Conservation (phyloP, 768 basidiomycete species). For the Multifurca ochricompacta region DNA sequence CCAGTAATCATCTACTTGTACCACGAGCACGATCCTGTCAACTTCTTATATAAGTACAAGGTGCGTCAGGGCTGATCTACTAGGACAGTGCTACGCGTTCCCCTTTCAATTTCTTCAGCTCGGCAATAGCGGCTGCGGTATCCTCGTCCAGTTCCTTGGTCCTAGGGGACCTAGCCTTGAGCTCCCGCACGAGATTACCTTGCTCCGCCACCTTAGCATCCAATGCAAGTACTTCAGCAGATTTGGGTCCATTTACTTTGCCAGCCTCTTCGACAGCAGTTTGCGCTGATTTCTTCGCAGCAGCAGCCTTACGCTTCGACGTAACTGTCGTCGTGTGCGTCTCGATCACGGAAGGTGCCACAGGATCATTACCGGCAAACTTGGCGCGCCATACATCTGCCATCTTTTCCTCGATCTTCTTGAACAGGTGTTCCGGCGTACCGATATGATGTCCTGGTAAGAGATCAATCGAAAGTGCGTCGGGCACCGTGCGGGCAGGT, state of each 20-base stretch:
- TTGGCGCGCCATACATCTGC: conserved; percentile 70
- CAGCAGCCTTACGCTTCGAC: conserved; percentile 44
- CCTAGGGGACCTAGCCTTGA: conserved; percentile 61
- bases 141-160: conserved; percentile 53
- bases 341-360: conserved; percentile 31
- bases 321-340: conserved; percentile 42
- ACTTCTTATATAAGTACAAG: background rate
- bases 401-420: conserved; percentile 87
- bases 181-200: conserved; percentile 58
- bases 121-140: conserved; percentile 51
- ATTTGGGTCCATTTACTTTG: conserved; percentile 48
- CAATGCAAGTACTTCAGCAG: conserved; percentile 61
- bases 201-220: conserved; percentile 73
- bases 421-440: conserved; percentile 85
- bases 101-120: conserved; percentile 57
- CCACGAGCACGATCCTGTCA: background rate
- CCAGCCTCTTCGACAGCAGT: conserved; percentile 32
- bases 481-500: conserved; percentile 73
- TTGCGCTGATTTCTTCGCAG: conserved; percentile 39
- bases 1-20: background rate
- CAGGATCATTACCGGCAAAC: conserved; percentile 63
- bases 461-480: conserved; percentile 68
- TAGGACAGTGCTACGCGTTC: conserved; percentile 37
- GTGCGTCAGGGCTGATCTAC: background rate
- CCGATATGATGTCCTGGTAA: conserved; percentile 81